phyloP scores from a whole-genome alignment of 2,329 filamentous ascomycete species.

The Nigrospora sphaerica region DNA sequence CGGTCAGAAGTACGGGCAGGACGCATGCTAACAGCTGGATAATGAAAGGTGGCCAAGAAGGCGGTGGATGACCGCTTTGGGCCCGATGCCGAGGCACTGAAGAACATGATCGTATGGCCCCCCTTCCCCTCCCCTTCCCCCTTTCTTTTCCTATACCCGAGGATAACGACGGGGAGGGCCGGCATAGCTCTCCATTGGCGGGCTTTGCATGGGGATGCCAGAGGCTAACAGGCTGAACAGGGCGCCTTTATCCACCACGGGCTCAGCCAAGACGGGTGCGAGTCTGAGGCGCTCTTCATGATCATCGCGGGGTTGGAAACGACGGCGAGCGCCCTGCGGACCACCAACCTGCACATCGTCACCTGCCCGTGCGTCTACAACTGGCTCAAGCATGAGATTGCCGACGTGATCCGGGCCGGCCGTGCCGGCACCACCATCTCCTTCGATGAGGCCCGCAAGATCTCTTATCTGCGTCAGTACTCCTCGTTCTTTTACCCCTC shows the following conservation, averaged over 20 bases:
- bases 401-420: conserved; percentile 20
- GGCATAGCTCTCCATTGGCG: no score
- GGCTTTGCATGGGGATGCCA: no score
- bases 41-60: conserved; percentile 4
- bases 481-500: neutral
- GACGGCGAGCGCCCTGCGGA: conserved; percentile 38
- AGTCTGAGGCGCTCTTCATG: conserved; percentile 16
- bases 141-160: neutral
- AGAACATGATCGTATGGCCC: conserved; percentile 13
- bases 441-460: conserved; percentile 16
- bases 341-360: conserved; percentile 38
- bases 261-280: conserved; percentile 15
- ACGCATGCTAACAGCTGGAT: neutral
- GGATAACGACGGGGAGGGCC: no score
- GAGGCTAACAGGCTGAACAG: conserved; percentile 2
- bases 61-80: conserved; percentile 2
- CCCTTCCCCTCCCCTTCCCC: neutral
- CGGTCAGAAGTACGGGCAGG: no score
- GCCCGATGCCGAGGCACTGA: neutral
- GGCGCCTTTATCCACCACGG: conserved; percentile 22
- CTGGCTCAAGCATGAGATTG: conserved; percentile 35
- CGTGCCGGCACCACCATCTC: conserved; percentile 14
- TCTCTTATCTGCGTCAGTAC: conserved; percentile 21
- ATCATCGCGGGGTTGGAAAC: conserved; percentile 34
- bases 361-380: conserved; percentile 33